These are phyloP conservation scores for Entelexis sorbosivorans DNA, from an alignment of 1,139 yeast genomes.

Conservation along the genomic window DNA sequence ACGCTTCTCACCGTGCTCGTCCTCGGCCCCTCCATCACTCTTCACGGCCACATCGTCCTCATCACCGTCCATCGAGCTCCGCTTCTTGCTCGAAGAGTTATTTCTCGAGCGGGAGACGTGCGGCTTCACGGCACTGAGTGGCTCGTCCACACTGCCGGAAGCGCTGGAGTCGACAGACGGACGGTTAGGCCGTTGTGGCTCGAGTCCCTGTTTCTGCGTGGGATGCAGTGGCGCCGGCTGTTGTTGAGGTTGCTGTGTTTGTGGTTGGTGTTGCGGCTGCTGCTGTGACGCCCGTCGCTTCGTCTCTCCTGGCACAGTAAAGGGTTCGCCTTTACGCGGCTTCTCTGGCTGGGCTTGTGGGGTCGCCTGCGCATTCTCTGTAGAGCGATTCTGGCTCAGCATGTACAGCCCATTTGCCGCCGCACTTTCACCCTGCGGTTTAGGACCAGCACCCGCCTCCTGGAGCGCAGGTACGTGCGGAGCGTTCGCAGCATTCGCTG, in stretches of 20 bases:
- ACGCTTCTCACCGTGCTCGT: background rate
- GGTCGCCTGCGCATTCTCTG: background rate
- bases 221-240: no score
- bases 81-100: background rate
- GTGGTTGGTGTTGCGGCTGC: background rate
- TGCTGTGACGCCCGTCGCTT: background rate
- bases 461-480: background rate
- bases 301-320: background rate
- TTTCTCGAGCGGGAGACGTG: background rate
- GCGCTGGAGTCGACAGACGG: background rate
- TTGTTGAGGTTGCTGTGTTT: no score
- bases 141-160: background rate
- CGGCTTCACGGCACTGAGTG: background rate
- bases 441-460: background rate
- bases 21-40: background rate
- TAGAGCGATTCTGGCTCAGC: constrained; percentile 25
- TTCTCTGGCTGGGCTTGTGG: no score
- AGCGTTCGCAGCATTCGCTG: background rate
- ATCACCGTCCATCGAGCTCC: background rate
- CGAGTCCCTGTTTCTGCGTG: no score
- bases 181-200: background rate
- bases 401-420: constrained; percentile 30
- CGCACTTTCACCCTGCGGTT: constrained; percentile 11
- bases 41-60: background rate
- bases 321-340: background rate